phyloP scores from a whole-genome alignment of 1,284 basidiomycete species.

The Rhodotorula sp. region DNA sequence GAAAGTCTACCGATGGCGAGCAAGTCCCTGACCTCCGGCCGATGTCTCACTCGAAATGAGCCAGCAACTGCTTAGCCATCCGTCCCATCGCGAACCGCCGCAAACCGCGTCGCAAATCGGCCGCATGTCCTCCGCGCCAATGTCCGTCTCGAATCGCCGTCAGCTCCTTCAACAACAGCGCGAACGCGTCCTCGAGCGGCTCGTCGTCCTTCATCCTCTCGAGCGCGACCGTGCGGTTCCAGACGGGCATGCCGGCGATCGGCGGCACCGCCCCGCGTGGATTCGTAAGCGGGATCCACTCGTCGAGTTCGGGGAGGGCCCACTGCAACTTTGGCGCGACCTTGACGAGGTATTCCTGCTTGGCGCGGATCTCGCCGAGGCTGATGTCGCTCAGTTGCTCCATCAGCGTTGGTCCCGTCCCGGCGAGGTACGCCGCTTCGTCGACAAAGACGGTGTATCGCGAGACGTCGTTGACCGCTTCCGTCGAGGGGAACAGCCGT shows the following conservation, averaged over 20 bases:
- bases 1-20: no score
- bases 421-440: conserved; percentile 34
- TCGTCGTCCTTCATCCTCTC: conserved; percentile 5
- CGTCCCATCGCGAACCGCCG: conserved; percentile 11
- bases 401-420: conserved; percentile 27
- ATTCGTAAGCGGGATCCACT: conserved; percentile 11
- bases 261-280: not conserved
- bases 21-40: no score
- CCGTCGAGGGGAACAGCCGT: conserved; percentile 36
- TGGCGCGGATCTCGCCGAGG: conserved; percentile 18
- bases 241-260: conserved; percentile 9
- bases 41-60: not conserved
- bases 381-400: conserved; percentile 26
- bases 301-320: conserved; percentile 24
- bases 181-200: conserved; percentile 32
- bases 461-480: conserved; percentile 36
- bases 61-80: not conserved
- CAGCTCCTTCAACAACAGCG: conserved; percentile 31
- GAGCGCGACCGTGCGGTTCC: conserved; percentile 15
- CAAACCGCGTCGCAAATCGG: conserved; percentile 27
- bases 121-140: conserved; percentile 27
- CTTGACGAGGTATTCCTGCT: conserved; percentile 29
- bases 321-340: conserved; percentile 34
- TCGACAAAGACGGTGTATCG: conserved; percentile 37
- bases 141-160: conserved; percentile 27